These are phyloP conservation scores for Metschnikowia continentalis DNA, from an alignment of 805 yeast species.

Conservation along the genomic window DNA sequence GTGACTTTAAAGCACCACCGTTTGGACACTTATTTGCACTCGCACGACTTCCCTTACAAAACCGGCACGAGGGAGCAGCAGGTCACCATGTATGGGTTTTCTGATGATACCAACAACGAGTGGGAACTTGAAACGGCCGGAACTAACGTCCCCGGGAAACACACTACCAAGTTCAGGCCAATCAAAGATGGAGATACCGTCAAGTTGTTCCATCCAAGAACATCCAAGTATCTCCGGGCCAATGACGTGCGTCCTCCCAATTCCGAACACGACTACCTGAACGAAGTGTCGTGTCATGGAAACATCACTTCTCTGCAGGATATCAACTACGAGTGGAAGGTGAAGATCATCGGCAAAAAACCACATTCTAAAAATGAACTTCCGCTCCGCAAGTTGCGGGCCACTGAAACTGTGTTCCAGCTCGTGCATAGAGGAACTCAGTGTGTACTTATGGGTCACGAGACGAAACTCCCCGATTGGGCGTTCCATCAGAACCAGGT, in stretches of 20 bases:
- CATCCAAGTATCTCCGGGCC: slow-evolving; percentile 68
- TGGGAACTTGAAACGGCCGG: slow-evolving; percentile 61
- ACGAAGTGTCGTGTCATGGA: slow-evolving; percentile 75
- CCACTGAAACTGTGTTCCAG: slow-evolving; percentile 68
- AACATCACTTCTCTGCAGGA: slow-evolving; percentile 55
- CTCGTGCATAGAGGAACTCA: slow-evolving; percentile 61
- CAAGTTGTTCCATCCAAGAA: slow-evolving; percentile 63
- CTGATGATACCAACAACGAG: slow-evolving; percentile 57
- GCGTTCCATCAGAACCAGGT: slow-evolving; percentile 86
- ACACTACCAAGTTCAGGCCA: slow-evolving; percentile 28
- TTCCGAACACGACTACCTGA: slow-evolving; percentile 85
- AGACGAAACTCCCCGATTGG: slow-evolving; percentile 74
- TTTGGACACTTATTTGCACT: slow-evolving; percentile 75
- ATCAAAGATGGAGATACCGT: slow-evolving; percentile 55
- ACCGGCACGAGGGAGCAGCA: slow-evolving; percentile 73
- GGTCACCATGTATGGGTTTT: slow-evolving; percentile 65
- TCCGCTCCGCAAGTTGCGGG: slow-evolving; percentile 38
- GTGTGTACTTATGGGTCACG: slow-evolving; percentile 75
- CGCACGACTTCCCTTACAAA: slow-evolving; percentile 61
- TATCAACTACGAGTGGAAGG: slow-evolving; percentile 63
- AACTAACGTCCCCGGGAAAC: slow-evolving; percentile 36
- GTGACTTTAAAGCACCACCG: slow-evolving; percentile 67
- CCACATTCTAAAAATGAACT: slow-evolving; percentile 31
- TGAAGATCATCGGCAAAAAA: slow-evolving; percentile 42
- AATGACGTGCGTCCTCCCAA: slow-evolving; percentile 79